These are phyloP conservation scores for Cladorrhinum samala DNA, from an alignment of 495 filamentous ascomycete species.

Conservation along the genomic window DNA sequence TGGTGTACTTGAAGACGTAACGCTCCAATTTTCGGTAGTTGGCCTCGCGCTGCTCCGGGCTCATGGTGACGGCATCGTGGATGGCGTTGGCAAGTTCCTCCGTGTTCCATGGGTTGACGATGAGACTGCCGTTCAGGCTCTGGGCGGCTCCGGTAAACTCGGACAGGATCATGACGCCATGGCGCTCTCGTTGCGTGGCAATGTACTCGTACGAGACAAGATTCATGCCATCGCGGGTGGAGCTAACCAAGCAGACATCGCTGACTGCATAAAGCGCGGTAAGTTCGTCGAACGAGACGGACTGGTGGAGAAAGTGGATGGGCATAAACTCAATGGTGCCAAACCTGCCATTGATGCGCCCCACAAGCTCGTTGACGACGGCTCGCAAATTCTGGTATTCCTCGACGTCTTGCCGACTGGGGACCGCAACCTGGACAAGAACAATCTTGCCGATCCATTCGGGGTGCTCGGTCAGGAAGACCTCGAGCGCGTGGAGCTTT, in stretches of 20 bases:
- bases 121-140: conserved; percentile 75
- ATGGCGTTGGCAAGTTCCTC: conserved; percentile 83
- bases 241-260: conserved; percentile 84
- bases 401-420: conserved; percentile 86
- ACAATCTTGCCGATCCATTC: conserved; percentile 89
- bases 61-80: conserved; percentile 77
- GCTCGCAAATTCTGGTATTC: conserved; percentile 90
- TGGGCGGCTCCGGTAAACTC: conserved; percentile 90
- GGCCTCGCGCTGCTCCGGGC: conserved; percentile 69
- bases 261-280: conserved; percentile 85
- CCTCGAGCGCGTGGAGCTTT: conserved; percentile 85
- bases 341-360: conserved; percentile 88
- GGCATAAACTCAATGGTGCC: conserved; percentile 91
- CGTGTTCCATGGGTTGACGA: conserved; percentile 89
- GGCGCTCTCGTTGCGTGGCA: conserved; percentile 73
- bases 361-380: conserved; percentile 85
- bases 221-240: conserved; percentile 96
- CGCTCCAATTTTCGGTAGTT: conserved; percentile 76
- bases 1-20: conserved; percentile 88
- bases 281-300: conserved; percentile 82
- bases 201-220: conserved; percentile 95
- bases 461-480: conserved; percentile 85
- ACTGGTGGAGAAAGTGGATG: conserved; percentile 91
- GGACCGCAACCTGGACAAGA: conserved; percentile 88
- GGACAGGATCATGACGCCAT: conserved; percentile 86